phyloP scores from a whole-genome alignment of 176 grass and related monocot genomes.

The Luzula sylvatica region DNA sequence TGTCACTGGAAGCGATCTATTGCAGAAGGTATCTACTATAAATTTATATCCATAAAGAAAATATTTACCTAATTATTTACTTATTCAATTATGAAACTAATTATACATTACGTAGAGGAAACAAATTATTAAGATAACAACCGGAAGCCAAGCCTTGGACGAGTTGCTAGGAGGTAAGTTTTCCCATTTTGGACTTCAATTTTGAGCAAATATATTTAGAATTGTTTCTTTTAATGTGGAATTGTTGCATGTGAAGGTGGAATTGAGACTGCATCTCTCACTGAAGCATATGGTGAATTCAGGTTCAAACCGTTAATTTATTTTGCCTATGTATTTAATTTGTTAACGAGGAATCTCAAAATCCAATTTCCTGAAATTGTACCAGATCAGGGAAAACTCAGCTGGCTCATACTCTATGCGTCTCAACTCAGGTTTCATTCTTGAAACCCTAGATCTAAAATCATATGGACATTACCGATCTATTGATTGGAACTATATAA shows the following conservation, averaged over 20 bases:
- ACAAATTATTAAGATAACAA: constrained; percentile 66
- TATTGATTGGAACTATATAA: background rate
- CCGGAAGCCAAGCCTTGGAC: constrained; percentile 74
- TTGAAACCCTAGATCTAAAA: background rate
- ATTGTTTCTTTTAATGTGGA: constrained; percentile 9
- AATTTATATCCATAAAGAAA: background rate
- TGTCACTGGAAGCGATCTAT: constrained; percentile 74
- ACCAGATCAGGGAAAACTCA: constrained; percentile 82
- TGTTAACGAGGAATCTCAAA: too few relatives aligned
- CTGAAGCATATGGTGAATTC: constrained; percentile 92
- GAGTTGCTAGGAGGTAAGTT: constrained; percentile 78
- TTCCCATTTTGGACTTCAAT: background rate
- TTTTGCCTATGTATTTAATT: background rate
- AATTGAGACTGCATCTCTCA: constrained; percentile 90
- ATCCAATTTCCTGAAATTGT: background rate
- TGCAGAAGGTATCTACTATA: constrained; percentile 39
- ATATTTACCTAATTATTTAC: background rate
- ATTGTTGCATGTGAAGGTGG: constrained; percentile 49
- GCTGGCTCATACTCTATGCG: constrained; percentile 67
- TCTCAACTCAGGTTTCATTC: constrained; percentile 57
- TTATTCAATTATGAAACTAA: background rate
- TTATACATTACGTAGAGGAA: constrained; percentile 44
- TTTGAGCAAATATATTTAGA: background rate
- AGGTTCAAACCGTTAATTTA: constrained; percentile 29
- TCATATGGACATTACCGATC: background rate